phyloP scores from a whole-genome alignment of 306 rosid species.

The Ceratonia siliqua region DNA sequence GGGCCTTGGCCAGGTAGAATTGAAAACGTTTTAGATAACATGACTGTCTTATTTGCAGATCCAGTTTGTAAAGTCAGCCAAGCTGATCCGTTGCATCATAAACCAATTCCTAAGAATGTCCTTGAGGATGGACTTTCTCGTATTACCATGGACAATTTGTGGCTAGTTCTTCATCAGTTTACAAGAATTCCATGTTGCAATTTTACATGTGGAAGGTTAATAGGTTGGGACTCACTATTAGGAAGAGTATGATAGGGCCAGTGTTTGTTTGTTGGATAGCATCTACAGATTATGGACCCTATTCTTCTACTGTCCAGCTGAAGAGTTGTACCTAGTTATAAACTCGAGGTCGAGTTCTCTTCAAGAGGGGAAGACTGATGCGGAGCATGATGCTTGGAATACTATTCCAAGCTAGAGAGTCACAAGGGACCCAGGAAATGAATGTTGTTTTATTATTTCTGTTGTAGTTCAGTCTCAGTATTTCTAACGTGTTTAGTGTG shows the following conservation, averaged over 20 bases:
- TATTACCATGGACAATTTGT: conserved; percentile 96
- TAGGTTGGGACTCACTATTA: conserved; percentile 83
- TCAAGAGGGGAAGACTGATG: too few relatives aligned
- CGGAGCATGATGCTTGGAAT: too few relatives aligned
- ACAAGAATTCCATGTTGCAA: conserved; percentile 85
- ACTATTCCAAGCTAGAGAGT: too few relatives aligned
- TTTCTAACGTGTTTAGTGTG: too few relatives aligned
- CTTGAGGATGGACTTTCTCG: conserved; percentile 85
- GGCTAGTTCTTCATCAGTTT: conserved; percentile 84
- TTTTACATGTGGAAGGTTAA: conserved; percentile 92
- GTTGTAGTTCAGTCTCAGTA: too few relatives aligned
- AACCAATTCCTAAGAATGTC: conserved; percentile 75
- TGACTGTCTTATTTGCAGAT: conserved; percentile 85
- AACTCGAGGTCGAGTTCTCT: too few relatives aligned
- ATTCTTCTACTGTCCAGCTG: conserved; percentile 87
- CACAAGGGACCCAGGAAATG: too few relatives aligned
- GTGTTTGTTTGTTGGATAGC: too few relatives aligned
- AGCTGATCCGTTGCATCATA: conserved; percentile 85
- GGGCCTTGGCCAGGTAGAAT: conserved; percentile 94
- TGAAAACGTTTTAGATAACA: conserved; percentile 90
- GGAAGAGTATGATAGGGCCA: conserved; percentile 82
- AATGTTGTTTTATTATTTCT: too few relatives aligned
- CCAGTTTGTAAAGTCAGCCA: conserved; percentile 77
- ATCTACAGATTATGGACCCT: conserved; percentile 85
- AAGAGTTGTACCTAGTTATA: too few relatives aligned